These are phyloP conservation scores for Cryomyces minteri DNA, from an alignment of 495 filamentous ascomycete genomes.

Conservation along the genomic window DNA sequence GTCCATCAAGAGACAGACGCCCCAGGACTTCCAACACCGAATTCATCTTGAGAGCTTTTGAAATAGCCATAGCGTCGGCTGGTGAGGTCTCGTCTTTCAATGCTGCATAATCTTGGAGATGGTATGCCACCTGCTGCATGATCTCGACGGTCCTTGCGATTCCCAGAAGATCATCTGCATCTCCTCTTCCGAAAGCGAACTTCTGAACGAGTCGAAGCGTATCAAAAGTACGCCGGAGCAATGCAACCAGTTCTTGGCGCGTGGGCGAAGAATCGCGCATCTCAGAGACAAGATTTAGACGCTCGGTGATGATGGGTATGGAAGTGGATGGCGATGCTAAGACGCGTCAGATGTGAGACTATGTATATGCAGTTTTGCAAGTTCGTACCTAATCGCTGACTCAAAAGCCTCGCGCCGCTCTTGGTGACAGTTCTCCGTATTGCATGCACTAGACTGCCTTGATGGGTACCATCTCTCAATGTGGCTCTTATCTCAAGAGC, in stretches of 20 bases:
- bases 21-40: conserved; percentile 32
- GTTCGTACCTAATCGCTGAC: conserved; percentile 56
- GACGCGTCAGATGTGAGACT: neutral
- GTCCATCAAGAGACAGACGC: conserved; percentile 50
- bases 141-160: conserved; percentile 67
- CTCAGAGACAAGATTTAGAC: conserved; percentile 64
- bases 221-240: conserved; percentile 68
- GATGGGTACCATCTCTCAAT: conserved; percentile 49
- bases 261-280: conserved; percentile 45
- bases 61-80: neutral
- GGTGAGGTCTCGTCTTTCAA: neutral
- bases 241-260: conserved; percentile 41
- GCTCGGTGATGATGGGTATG: conserved; percentile 53
- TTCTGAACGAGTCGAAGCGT: conserved; percentile 81
- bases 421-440: conserved; percentile 81
- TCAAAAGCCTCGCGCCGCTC: conserved; percentile 68
- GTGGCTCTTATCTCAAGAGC: conserved; percentile 80
- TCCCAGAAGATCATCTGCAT: conserved; percentile 77
- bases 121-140: conserved; percentile 45
- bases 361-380: neutral
- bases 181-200: conserved; percentile 75
- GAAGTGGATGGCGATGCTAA: conserved; percentile 69
- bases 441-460: conserved; percentile 75
- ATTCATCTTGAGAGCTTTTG: neutral
- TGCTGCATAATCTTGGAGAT: conserved; percentile 20